Conservation (phyloP, 352 stramenopile species). For the Thraustochytrium sp. region DNA sequence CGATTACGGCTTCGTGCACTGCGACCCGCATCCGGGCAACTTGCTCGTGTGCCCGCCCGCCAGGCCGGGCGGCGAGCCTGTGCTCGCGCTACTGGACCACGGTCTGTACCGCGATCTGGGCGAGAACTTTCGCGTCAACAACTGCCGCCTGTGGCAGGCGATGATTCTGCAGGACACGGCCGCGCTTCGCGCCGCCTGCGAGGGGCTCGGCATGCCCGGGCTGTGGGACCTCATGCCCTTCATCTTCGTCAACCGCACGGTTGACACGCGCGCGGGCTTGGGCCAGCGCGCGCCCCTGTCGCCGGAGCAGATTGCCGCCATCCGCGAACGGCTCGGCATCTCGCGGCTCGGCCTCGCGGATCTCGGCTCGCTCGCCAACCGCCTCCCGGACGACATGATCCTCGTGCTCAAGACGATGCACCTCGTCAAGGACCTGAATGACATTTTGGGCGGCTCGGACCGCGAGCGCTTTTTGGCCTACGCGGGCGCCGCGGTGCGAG, state of each 20-base stretch:
- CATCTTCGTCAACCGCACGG: conserved; percentile 57
- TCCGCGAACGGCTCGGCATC: conserved; percentile 13
- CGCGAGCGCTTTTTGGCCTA: conserved; percentile 7
- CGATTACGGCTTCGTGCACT: conserved; percentile 86
- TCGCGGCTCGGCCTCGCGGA: not conserved
- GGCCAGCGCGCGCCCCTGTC: not conserved
- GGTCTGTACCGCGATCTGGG: conserved; percentile 90
- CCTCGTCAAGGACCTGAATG: conserved; percentile 36
- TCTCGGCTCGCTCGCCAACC: not conserved
- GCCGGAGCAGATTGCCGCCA: not conserved
- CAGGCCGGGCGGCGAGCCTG: conserved; percentile 57
- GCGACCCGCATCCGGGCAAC: conserved; percentile 92
- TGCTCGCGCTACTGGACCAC: conserved; percentile 94
- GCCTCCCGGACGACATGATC: conserved; percentile 28
- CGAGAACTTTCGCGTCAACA: conserved; percentile 81
- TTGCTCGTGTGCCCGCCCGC: conserved; percentile 60
- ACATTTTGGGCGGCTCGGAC: conserved; percentile 11
- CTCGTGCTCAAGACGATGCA: conserved; percentile 25
- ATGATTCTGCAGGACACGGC: conserved; percentile 81
- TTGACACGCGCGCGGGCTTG: not conserved
- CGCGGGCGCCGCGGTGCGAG: not conserved
- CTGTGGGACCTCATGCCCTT: conserved; percentile 66
- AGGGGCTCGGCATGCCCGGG: conserved; percentile 60
- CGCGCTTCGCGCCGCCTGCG: conserved; percentile 61
- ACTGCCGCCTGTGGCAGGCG: conserved; percentile 87